Evolutionary conservation across 2,329 filamentous ascomycete genomes (phyloP), one percentile per base, ranked within the genome.

Genomic region (Coniella vitis): DNA sequence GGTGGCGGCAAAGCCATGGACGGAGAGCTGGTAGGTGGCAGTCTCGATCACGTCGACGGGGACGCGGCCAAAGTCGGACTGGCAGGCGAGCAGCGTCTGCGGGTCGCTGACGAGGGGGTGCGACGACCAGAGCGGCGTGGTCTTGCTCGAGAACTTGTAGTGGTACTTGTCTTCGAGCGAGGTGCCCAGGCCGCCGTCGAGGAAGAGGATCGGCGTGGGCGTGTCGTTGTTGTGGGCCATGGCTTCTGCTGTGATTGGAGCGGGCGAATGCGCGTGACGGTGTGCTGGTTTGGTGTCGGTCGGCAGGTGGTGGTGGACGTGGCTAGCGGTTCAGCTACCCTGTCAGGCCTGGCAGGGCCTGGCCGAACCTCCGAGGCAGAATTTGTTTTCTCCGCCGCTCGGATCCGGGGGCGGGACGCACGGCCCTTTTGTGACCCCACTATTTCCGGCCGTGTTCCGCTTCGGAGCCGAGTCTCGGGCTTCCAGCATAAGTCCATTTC

Each of bases 141-240:
- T 67, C 34, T 66, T 60, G 22, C 66, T 62, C 45, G 67, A 65
- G 61, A 86, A 86, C 13, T 61, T 66, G 51, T 76, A 59, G 48
- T 64, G 63, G 60, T 83, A 77, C 22, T 73, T 65, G 52, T 81
- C 75, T 58, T 83, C 74, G 3, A 86, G 77, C 0, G 80, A 78
- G 3, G 83, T 86, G 31, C 83, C 83, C 19, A 86, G 72, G 7
- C 83, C 83, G 46, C 83, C 83, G 59, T 86, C 83, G 35, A 86
- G 73, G 42, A 86, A 65, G 53, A 72, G 63, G 51, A 76, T 59
- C 53, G 58, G 63, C 9, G 35, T 51, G n/a, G n/a, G n/a, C n/a
- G n/a, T n/a, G n/a, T n/a, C n/a, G n/a, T n/a, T n/a, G 21, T 21
- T 31, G 10, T 29, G 2, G 10, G 52, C 20, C 52, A 52, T 52